Conservation (phyloP, 345 rosid species). For the Geranium brycei region DNA sequence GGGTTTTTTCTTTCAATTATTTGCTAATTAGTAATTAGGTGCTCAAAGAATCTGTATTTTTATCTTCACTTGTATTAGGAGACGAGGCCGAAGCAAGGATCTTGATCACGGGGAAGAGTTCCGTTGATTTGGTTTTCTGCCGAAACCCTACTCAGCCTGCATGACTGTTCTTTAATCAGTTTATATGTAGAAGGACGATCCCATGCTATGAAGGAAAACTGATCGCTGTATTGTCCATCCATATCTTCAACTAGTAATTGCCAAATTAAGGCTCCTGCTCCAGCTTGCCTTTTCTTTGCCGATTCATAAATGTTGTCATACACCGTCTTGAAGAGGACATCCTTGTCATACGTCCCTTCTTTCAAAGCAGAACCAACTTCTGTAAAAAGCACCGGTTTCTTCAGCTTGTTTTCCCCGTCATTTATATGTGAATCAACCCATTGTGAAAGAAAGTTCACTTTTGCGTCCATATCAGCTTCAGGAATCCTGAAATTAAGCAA, state of each 20-base stretch:
- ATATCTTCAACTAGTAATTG: slow-evolving; percentile 25
- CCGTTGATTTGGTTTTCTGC: neutral
- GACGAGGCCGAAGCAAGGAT: slow-evolving; percentile 6
- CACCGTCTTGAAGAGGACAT: slow-evolving; percentile 16
- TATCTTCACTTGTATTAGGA: neutral
- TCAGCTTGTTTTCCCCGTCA: slow-evolving; percentile 19
- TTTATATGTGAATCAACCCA: slow-evolving; percentile 30
- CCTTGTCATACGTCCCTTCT: slow-evolving; percentile 11
- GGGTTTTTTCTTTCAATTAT: too few species aligned
- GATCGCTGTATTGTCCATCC: slow-evolving; percentile 18
- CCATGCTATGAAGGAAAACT: slow-evolving; percentile 20
- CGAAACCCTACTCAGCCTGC: slow-evolving; percentile 15
- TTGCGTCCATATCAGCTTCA: slow-evolving; percentile 17
- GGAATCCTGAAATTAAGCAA: slow-evolving; percentile 17
- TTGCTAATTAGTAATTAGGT: too few species aligned
- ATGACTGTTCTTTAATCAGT: slow-evolving; percentile 25
- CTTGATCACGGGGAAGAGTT: neutral
- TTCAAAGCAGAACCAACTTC: slow-evolving; percentile 26
- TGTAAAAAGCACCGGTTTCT: slow-evolving; percentile 30
- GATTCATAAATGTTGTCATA: slow-evolving; percentile 25
- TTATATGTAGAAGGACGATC: slow-evolving; percentile 25
- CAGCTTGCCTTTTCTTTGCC: slow-evolving; percentile 22
- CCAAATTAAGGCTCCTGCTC: slow-evolving; percentile 33
- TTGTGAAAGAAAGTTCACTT: slow-evolving; percentile 18
- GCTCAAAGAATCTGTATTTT: too few species aligned